A percentile compares a stretch with the other conserved stretches of the same genome.
phyloP scores from a whole-genome alignment of 768 basidiomycete genomes.

The Russula sp. region DNA sequence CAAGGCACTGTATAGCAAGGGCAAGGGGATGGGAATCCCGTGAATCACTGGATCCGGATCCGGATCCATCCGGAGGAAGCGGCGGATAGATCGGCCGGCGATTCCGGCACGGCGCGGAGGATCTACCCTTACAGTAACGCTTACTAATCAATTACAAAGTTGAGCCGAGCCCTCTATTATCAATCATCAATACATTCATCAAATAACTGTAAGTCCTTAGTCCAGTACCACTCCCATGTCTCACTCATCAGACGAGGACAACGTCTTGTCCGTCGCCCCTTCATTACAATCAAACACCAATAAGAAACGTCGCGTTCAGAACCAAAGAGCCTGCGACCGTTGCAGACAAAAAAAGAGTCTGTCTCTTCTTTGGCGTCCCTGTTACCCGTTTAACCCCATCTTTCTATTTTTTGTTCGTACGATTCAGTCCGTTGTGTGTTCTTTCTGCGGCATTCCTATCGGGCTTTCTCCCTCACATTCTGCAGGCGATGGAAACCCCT shows the following conservation, averaged over 20 bases:
- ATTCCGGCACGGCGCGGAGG: no score
- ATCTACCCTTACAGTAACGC: no score
- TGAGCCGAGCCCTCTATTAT: no score
- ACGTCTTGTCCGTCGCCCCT: background rate
- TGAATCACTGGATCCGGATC: no score
- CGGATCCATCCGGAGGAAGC: no score
- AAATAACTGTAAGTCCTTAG: no score
- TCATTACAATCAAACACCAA: background rate
- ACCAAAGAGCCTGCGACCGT: conserved; percentile 20
- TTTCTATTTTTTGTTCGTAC: background rate
- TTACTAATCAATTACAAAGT: no score
- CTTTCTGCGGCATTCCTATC: background rate
- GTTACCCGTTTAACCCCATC: background rate
- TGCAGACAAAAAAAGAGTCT: conserved; percentile 22
- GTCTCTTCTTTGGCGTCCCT: background rate
- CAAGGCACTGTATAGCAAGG: no score
- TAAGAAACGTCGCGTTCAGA: conserved; percentile 20
- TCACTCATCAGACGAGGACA: conserved; percentile 15
- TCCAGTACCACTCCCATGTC: conserved; percentile 3
- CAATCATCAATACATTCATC: no score
- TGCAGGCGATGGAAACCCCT: conserved; percentile 13
- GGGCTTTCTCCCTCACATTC: background rate
- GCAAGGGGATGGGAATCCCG: no score
- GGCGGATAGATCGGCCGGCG: no score
- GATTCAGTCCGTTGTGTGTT: conserved; percentile 17